Conservation (phyloP, 257 asterid species). For the Plantago ovata region DNA sequence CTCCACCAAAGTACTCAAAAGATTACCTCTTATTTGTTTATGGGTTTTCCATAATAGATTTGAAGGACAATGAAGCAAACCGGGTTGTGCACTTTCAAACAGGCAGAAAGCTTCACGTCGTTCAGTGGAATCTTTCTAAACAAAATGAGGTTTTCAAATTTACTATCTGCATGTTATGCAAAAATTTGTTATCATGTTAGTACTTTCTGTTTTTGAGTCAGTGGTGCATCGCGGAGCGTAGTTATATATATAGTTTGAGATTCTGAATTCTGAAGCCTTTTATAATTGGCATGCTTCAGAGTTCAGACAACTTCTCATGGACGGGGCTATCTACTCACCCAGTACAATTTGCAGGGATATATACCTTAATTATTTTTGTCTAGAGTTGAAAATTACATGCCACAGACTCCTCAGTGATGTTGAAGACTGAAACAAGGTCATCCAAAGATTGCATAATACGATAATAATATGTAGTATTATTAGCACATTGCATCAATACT, state of each 20-base stretch:
- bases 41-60: conserved; percentile 33
- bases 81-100: conserved; percentile 69
- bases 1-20: conserved; percentile 4
- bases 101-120: conserved; percentile 62
- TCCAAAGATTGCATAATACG: too few relatives aligned
- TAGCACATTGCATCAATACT: too few relatives aligned
- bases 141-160: conserved; percentile 69
- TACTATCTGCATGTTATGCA: conserved; percentile 16
- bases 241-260: conserved; percentile 6
- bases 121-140: conserved; percentile 83
- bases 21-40: conserved; percentile 15
- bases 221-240: not conserved
- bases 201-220: conserved; percentile 3
- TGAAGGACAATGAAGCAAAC: conserved; percentile 66
- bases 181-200: not conserved
- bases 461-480: too few relatives aligned
- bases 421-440: too few relatives aligned
- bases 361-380: too few relatives aligned
- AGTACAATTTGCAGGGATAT: too few relatives aligned
- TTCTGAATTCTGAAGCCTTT: too few relatives aligned
- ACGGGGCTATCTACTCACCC: too few relatives aligned
- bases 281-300: too few relatives aligned
- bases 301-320: too few relatives aligned
- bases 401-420: too few relatives aligned
- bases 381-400: too few relatives aligned